phyloP scores from a whole-genome alignment of 1,139 yeast genomes.

The Pneumocystis canis region DNA sequence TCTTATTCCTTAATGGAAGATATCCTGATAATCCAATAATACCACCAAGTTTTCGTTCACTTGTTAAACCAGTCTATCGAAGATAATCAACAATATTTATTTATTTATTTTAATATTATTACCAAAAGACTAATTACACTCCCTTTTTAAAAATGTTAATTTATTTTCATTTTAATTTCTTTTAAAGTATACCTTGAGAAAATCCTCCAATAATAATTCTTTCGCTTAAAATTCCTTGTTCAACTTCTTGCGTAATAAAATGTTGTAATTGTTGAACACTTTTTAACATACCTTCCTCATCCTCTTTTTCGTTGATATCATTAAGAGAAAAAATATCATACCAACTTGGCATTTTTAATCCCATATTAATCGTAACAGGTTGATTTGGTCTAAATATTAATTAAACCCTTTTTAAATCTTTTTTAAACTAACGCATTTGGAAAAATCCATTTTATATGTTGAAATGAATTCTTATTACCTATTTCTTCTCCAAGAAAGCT shows the following conservation, averaged over 20 bases:
- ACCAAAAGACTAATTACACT: conserved; percentile 5
- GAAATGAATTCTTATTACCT: conserved; percentile 24
- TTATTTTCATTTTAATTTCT: not conserved
- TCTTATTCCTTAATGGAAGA: conserved; percentile 37
- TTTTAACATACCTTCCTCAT: conserved; percentile 47
- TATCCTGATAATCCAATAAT: conserved; percentile 68
- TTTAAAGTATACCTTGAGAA: conserved; percentile 60
- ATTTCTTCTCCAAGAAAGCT: conserved; percentile 38
- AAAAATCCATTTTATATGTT: conserved; percentile 59
- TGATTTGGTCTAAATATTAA: not conserved
- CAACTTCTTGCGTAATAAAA: conserved; percentile 49
- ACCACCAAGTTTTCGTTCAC: conserved; percentile 61
- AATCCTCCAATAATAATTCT: conserved; percentile 82
- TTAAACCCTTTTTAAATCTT: conserved; percentile 27
- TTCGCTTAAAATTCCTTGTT: conserved; percentile 48
- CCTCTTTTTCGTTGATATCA: conserved; percentile 31
- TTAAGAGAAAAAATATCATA: conserved; percentile 58
- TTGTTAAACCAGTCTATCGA: conserved; percentile 26
- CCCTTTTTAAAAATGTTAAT: conserved; percentile 49
- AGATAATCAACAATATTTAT: conserved; percentile 1
- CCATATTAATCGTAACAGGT: conserved; percentile 32
- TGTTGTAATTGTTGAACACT: conserved; percentile 40
- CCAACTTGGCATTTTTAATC: conserved; percentile 70
- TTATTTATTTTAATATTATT: not conserved
- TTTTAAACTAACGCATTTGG: conserved; percentile 77